Evolutionary conservation across 2,329 filamentous ascomycete species (phyloP).

Genomic region (Calycina herbarum): DNA sequence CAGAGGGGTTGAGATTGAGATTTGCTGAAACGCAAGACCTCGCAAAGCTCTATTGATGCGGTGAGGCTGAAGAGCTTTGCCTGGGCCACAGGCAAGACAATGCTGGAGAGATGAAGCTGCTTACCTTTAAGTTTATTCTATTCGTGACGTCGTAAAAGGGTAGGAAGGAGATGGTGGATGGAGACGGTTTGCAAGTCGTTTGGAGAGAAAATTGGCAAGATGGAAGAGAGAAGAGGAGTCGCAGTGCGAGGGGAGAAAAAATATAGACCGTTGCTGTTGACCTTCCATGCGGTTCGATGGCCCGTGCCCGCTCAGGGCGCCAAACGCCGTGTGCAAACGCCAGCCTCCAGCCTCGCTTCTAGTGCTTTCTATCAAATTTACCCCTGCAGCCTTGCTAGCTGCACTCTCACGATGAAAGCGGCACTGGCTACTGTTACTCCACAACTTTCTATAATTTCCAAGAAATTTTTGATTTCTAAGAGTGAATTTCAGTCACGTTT

Average conservation of each 20-base stretch:
- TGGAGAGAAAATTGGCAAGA: slow-evolving; percentile 13
- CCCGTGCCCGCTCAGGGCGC: background rate
- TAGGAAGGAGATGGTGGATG: background rate
- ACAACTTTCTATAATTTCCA: background rate
- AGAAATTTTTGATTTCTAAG: background rate
- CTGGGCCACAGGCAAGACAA: slow-evolving; percentile 13
- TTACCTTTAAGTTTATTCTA: slow-evolving; percentile 18
- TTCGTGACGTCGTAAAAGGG: slow-evolving; percentile 18
- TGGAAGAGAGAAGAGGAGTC: background rate
- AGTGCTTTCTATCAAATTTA: slow-evolving; percentile 12
- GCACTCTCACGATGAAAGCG: slow-evolving; percentile 1
- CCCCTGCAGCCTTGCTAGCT: slow-evolving; percentile 2
- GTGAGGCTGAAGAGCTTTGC: slow-evolving; percentile 25
- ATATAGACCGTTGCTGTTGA: slow-evolving; percentile 10
- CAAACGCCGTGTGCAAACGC: background rate
- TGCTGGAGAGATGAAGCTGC: slow-evolving; percentile 1
- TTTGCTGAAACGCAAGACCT: background rate
- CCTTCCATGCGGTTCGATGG: slow-evolving; percentile 15
- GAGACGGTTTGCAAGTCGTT: slow-evolving; percentile 10
- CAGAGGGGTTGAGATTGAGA: background rate
- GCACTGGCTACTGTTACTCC: background rate
- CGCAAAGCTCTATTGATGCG: slow-evolving; percentile 19
- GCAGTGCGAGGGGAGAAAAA: slow-evolving; percentile 10
- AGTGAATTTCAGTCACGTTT: too few species aligned
- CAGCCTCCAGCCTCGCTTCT: slow-evolving; percentile 13